Evolutionary conservation across 176 grass and related monocot species (phyloP), one percentile per base, ranked within the genome.

Genomic region (Puccinellia tenuiflora): DNA sequence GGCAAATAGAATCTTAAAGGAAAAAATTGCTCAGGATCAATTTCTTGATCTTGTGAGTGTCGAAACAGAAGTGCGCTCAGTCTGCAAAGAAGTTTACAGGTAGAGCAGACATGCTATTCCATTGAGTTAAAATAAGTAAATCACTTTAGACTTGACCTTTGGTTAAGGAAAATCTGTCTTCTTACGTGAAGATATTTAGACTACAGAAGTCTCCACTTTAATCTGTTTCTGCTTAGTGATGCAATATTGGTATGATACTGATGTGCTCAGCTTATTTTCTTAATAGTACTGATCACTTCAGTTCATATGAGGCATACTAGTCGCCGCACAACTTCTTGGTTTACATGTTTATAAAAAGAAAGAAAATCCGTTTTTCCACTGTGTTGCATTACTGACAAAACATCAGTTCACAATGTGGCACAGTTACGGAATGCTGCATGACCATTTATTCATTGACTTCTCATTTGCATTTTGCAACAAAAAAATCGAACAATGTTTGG

Each of bases 1-100:
- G 96, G 96, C 96, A 85, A 98, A 98, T 77, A 87, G 83, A 77
- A 90, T 96, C 71, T 90, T 98, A 83, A 87, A 92, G 81, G 77
- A 90, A 88, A 95, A 86, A 78, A 93, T 98, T 69, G 69, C 81
- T 10, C 83, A 93, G 59, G 96, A 98, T 90, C 91, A 98, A 78
- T 98, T 95, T 91, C 84, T 98, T 7, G 85, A 93, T 81, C 93
- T 93, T 85, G 93, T 91, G 68, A 93, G 91, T 29, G 91, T 90
- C 71, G 85, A 93, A 90, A 93, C 89, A 74, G 93, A 98, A 87
- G 93, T 98, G 67, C 92, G 72, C 51, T 92, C 91, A 48, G 89
- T 88, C 38, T 93, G 88, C 79, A 95, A 98, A 82, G 96, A 98
- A 86, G 87, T 96, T 76, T 98, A 98, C 91, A 98, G 92, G 96